Evolutionary conservation across 2,329 filamentous ascomycete genomes (phyloP).

Genomic region (Daldinia eschscholtzii): DNA sequence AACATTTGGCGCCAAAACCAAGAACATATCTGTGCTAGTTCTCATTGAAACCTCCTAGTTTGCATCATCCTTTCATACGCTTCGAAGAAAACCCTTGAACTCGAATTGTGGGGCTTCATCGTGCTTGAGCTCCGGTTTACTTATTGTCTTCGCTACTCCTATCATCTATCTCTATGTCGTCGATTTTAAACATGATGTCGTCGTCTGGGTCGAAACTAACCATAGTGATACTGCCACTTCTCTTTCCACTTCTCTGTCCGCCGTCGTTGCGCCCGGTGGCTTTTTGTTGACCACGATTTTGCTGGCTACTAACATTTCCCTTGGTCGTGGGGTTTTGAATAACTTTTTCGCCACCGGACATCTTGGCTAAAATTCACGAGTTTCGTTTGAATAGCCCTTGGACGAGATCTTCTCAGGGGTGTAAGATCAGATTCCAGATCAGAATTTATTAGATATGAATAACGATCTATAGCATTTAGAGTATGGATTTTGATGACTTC

Average conservation of each 20-base stretch:
- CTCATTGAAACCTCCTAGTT: neutral
- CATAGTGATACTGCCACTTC: conserved; percentile 2
- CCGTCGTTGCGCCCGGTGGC: conserved; percentile 11
- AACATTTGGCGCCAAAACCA: neutral
- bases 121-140: conserved; percentile 4
- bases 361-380: conserved; percentile 12
- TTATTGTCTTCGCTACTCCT: conserved; percentile 4
- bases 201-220: conserved; percentile 25
- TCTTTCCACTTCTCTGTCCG: conserved; percentile 3
- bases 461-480: neutral
- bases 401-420: neutral
- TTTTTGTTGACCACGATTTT: conserved; percentile 13
- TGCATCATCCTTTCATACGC: neutral
- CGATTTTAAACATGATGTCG: conserved; percentile 36
- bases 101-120: neutral
- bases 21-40: neutral
- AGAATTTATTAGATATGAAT: neutral
- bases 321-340: conserved; percentile 9
- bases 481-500: conserved; percentile 6
- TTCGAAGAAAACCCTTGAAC: neutral
- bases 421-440: neutral
- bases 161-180: conserved; percentile 28
- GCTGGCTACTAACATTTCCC: conserved; percentile 13
- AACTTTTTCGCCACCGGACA: conserved; percentile 21
- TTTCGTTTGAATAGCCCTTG: neutral